A percentile compares a stretch with the other conserved stretches of the same genome.
These are phyloP conservation scores for Populus deltoides DNA, from an alignment of 345 rosid genomes.

Conservation along the genomic window DNA sequence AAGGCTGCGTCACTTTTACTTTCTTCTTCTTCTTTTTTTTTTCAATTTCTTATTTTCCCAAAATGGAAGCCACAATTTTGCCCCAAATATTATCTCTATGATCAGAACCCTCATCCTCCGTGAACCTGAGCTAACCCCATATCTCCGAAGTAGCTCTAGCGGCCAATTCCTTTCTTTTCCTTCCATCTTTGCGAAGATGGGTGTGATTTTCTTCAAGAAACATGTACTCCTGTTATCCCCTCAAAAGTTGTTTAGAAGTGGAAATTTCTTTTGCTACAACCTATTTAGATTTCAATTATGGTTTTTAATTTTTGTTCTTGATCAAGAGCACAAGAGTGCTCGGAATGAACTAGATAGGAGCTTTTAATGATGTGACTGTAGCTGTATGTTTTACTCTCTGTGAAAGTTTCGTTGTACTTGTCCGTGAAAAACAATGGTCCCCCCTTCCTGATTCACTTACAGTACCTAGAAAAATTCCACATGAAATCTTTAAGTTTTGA, in stretches of 20 bases:
- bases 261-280: neutral
- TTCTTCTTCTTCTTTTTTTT: neutral
- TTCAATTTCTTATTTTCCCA: neutral
- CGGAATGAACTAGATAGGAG: slow-evolving; percentile 5
- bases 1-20: slow-evolving; percentile 16
- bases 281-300: neutral
- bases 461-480: slow-evolving; percentile 22
- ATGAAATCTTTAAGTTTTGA: neutral
- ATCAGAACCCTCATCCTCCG: neutral
- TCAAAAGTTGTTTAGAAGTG: neutral
- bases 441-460: slow-evolving; percentile 12
- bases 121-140: neutral
- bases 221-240: neutral
- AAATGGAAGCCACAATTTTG: neutral
- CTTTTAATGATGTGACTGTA: slow-evolving; percentile 17
- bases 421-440: slow-evolving; percentile 22
- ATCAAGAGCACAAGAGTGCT: neutral
- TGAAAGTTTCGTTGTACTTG: slow-evolving; percentile 2
- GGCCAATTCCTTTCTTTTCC: neutral
- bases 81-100: neutral
- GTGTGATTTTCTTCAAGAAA: neutral
- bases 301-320: neutral
- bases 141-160: neutral
- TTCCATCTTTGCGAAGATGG: neutral
- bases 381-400: slow-evolving; percentile 7